phyloP scores from a whole-genome alignment of 106 monocot species.

The Dioscorea alata region DNA sequence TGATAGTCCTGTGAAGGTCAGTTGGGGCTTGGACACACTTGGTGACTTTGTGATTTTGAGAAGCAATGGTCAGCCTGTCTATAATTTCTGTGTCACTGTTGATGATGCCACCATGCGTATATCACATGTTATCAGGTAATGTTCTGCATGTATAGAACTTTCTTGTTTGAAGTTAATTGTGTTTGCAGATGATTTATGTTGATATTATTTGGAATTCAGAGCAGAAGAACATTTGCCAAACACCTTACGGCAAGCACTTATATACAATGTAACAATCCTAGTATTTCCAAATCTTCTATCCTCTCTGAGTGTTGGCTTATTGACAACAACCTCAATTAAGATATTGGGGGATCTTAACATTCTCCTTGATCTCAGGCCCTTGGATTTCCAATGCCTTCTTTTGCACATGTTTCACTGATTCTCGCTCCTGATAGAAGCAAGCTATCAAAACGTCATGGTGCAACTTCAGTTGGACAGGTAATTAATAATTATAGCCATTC shows the following conservation, averaged over 20 bases:
- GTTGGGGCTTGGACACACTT: slow-evolving; percentile 88
- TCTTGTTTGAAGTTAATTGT: background rate
- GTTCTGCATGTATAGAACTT: background rate
- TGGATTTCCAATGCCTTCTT: slow-evolving; percentile 86
- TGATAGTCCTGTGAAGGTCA: slow-evolving; percentile 89
- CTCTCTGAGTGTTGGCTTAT: background rate
- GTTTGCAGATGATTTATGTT: background rate
- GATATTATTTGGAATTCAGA: slow-evolving; percentile 28
- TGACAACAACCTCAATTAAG: too few relatives aligned
- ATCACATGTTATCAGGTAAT: slow-evolving; percentile 94
- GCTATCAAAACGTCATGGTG: slow-evolving; percentile 98
- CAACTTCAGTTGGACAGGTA: slow-evolving; percentile 99
- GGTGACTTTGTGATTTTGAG: slow-evolving; percentile 97
- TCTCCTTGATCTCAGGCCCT: slow-evolving; percentile 51
- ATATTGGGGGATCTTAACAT: background rate
- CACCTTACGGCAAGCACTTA: slow-evolving; percentile 89
- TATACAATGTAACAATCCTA: slow-evolving; percentile 65
- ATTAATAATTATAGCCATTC: background rate
- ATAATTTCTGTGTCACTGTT: slow-evolving; percentile 99
- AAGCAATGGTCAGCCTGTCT: slow-evolving; percentile 98
- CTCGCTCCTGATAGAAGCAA: slow-evolving; percentile 98
- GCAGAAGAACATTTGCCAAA: slow-evolving; percentile 99
- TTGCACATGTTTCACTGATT: slow-evolving; percentile 98
- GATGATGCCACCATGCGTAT: slow-evolving; percentile 98
- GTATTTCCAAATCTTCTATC: background rate